These are phyloP conservation scores for Phylloporus arenicola DNA, from an alignment of 768 basidiomycete genomes.

Conservation along the genomic window DNA sequence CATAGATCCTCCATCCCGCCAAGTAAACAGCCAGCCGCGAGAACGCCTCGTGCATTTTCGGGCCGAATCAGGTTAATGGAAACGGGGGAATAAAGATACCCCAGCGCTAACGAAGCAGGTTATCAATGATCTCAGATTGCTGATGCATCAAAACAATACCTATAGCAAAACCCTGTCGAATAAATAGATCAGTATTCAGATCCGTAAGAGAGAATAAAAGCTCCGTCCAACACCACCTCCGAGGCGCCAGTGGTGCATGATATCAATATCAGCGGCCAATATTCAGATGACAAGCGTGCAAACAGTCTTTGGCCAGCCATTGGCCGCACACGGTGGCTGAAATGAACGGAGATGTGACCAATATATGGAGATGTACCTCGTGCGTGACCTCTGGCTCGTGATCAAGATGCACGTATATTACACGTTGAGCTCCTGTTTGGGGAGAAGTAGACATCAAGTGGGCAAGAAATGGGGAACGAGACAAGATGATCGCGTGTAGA, in stretches of 20 bases:
- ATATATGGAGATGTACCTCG: slow-evolving; percentile 52
- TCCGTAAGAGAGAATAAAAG: slow-evolving; percentile 6
- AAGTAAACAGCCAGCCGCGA: slow-evolving; percentile 79
- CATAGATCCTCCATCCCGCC: slow-evolving; percentile 86
- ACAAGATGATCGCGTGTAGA: slow-evolving; percentile 80
- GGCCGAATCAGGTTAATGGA: slow-evolving; percentile 64
- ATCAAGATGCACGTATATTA: slow-evolving; percentile 70
- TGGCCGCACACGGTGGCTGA: slow-evolving; percentile 25
- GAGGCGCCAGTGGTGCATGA: slow-evolving; percentile 12
- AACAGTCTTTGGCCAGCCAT: slow-evolving; percentile 14
- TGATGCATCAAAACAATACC: slow-evolving; percentile 36
- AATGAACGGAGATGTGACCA: slow-evolving; percentile 26
- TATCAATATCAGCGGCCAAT: slow-evolving; percentile 12
- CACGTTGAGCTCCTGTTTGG: slow-evolving; percentile 56
- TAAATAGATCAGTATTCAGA: slow-evolving; percentile 16
- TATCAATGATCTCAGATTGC: slow-evolving; percentile 14
- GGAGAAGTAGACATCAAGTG: slow-evolving; percentile 83
- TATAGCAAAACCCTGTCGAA: slow-evolving; percentile 64
- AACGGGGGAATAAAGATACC: slow-evolving; percentile 73
- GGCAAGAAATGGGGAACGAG: slow-evolving; percentile 81
- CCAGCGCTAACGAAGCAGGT: slow-evolving; percentile 48
- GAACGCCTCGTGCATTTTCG: slow-evolving; percentile 77
- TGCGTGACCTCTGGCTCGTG: slow-evolving; percentile 78
- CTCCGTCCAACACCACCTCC: slow-evolving; percentile 20
- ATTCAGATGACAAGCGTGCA: slow-evolving; percentile 13